Evolutionary conservation across 2,329 filamentous ascomycete species (phyloP).

Genomic region (Penicillium freii): DNA sequence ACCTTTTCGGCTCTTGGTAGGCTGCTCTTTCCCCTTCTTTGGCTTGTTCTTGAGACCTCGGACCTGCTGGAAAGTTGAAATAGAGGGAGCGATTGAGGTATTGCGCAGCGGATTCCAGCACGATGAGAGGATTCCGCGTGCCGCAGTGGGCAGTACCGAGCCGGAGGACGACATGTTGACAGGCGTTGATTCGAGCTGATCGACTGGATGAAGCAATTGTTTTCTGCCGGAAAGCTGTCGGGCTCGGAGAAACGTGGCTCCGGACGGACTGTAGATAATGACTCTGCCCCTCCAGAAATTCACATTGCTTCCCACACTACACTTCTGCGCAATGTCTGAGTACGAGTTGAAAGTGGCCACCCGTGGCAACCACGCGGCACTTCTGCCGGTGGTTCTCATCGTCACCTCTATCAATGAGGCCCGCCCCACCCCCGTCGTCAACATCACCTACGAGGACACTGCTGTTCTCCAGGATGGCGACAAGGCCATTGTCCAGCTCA

Average conservation of each 20-base stretch:
- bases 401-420: constrained; percentile 43
- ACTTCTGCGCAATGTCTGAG: constrained; percentile 30
- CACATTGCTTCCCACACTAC: constrained; percentile 1
- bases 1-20: constrained; percentile 63
- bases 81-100: constrained; percentile 32
- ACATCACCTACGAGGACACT: constrained; percentile 41
- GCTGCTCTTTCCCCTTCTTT: constrained; percentile 52
- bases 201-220: constrained; percentile 26
- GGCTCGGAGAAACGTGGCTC: constrained; percentile 34
- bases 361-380: constrained; percentile 41
- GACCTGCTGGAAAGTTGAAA: constrained; percentile 35
- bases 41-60: constrained; percentile 40
- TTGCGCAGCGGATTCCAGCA: constrained; percentile 33
- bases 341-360: constrained; percentile 39
- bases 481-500: constrained; percentile 37
- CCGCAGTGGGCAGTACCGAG: constrained; percentile 35
- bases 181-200: constrained; percentile 14
- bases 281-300: constrained; percentile 27
- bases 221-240: constrained; percentile 35
- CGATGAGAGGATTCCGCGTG: constrained; percentile 35
- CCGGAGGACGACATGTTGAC: constrained; percentile 37
- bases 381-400: constrained; percentile 44
- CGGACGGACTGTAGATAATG: constrained; percentile 24
- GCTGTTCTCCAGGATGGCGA: constrained; percentile 35
- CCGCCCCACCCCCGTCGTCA: constrained; percentile 34